Percentiles rank a stretch among this genome's conserved stretches.
Conservation (phyloP, 2,329 filamentous ascomycete species). For the Xylaria sp. region DNA sequence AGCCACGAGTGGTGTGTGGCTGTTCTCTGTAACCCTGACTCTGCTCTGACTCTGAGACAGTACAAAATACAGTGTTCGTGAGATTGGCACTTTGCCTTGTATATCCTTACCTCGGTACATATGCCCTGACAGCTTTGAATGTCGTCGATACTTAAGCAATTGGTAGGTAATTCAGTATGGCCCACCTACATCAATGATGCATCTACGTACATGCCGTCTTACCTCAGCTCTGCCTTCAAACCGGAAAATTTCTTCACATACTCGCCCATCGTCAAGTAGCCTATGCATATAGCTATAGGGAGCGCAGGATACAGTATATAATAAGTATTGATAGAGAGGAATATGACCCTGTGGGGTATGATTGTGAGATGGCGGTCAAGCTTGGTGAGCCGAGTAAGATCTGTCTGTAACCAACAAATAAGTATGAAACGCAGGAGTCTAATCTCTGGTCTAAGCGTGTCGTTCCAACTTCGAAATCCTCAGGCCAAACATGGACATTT, state of each 20-base stretch:
- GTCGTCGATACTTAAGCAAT: too few relatives aligned
- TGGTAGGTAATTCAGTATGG: neutral
- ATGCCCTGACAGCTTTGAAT: too few relatives aligned
- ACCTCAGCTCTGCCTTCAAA: neutral
- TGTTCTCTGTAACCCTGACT: neutral
- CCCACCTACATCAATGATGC: neutral
- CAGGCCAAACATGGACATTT: conserved; percentile 3
- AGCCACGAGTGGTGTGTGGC: neutral
- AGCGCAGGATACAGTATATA: conserved; percentile 15
- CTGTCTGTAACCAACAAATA: conserved; percentile 4
- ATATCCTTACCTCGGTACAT: neutral
- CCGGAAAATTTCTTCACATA: neutral
- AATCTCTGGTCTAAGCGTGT: conserved; percentile 18
- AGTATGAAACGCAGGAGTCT: conserved; percentile 19
- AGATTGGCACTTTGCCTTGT: too few relatives aligned
- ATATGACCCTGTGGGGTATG: neutral
- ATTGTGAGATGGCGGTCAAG: conserved; percentile 1
- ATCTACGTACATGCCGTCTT: neutral
- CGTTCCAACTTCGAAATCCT: conserved; percentile 1
- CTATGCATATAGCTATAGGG: neutral
- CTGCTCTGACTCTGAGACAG: too few relatives aligned
- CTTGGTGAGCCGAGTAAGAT: neutral
- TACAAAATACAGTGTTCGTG: too few relatives aligned
- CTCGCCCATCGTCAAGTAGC: neutral
- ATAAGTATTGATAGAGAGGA: conserved; percentile 5